Conservation (phyloP, 2,329 filamentous ascomycete species). For the Arachnopeziza araneosa region DNA sequence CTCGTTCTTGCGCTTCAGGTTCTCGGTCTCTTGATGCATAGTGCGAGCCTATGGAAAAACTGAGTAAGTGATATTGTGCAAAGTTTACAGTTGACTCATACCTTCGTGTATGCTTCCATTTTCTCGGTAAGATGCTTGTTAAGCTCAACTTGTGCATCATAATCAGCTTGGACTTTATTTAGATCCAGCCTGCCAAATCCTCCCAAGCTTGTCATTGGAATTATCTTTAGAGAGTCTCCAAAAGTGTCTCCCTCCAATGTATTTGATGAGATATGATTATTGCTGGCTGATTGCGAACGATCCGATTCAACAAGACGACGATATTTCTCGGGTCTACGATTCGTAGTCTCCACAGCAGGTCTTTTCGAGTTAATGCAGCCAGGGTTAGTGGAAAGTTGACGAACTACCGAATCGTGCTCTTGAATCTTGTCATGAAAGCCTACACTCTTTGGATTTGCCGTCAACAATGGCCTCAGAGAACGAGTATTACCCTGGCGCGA, state of each 20-base stretch:
- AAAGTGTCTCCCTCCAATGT: not conserved
- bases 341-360: not conserved
- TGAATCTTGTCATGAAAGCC: no score
- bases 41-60: not conserved
- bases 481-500: not conserved
- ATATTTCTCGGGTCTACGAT: not conserved
- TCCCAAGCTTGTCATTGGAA: not conserved
- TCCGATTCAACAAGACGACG: not conserved
- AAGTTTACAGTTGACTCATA: not conserved
- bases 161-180: not conserved
- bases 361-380: not conserved
- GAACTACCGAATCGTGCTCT: not conserved
- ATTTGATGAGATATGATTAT: not conserved
- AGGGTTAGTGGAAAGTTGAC: not conserved
- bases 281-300: not conserved
- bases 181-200: not conserved
- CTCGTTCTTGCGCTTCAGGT: not conserved
- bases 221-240: not conserved
- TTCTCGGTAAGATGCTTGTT: not conserved
- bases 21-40: not conserved
- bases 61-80: not conserved
- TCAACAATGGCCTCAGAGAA: not conserved
- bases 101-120: not conserved
- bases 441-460: no score
- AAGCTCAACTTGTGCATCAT: not conserved